phyloP scores from a whole-genome alignment of 2,329 filamentous ascomycete species.

The Leptographium lundbergii region DNA sequence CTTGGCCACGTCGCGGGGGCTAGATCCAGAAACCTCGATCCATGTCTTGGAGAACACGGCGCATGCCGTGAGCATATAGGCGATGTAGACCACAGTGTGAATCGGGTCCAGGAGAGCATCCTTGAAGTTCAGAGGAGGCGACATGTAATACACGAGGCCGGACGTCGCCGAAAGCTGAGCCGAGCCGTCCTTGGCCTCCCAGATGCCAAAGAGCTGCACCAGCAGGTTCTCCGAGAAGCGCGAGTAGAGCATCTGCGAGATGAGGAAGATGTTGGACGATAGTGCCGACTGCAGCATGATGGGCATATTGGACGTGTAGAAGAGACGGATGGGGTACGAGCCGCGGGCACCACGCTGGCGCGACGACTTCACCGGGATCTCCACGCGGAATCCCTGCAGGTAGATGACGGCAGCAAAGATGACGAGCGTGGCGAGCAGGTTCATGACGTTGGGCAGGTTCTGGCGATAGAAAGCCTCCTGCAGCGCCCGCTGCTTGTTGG shows the following conservation, averaged over 20 bases:
- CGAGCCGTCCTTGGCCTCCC: slow-evolving; percentile 94
- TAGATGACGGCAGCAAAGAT: slow-evolving; percentile 99
- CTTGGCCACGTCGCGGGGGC: slow-evolving; percentile 96
- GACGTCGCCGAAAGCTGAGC: slow-evolving; percentile 89
- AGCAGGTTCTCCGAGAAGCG: slow-evolving; percentile 98
- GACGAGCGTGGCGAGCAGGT: slow-evolving; percentile 80
- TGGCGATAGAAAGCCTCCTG: slow-evolving; percentile 98
- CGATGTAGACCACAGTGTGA: slow-evolving; percentile 88
- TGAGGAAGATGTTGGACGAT: slow-evolving; percentile 97
- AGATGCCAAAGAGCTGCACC: slow-evolving; percentile 92
- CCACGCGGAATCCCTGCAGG: slow-evolving; percentile 97
- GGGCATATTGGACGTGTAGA: slow-evolving; percentile 99
- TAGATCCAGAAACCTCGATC: slow-evolving; percentile 98
- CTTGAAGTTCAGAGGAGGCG: slow-evolving; percentile 91
- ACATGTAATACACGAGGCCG: slow-evolving; percentile 99
- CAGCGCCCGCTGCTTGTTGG: slow-evolving; percentile 97
- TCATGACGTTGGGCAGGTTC: slow-evolving; percentile 99
- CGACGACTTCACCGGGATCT: slow-evolving; percentile 98
- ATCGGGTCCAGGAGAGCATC: slow-evolving; percentile 94
- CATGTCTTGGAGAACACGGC: slow-evolving; percentile 97
- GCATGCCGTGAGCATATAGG: slow-evolving; percentile 96
- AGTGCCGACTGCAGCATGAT: slow-evolving; percentile 99
- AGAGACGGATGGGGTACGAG: slow-evolving; percentile 95
- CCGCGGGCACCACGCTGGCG: slow-evolving; percentile 97
- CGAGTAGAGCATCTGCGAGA: slow-evolving; percentile 98